Percentiles rank a stretch among this genome's conserved stretches.
Conservation (phyloP, 306 rosid genomes). For the Datisca glomerata region DNA sequence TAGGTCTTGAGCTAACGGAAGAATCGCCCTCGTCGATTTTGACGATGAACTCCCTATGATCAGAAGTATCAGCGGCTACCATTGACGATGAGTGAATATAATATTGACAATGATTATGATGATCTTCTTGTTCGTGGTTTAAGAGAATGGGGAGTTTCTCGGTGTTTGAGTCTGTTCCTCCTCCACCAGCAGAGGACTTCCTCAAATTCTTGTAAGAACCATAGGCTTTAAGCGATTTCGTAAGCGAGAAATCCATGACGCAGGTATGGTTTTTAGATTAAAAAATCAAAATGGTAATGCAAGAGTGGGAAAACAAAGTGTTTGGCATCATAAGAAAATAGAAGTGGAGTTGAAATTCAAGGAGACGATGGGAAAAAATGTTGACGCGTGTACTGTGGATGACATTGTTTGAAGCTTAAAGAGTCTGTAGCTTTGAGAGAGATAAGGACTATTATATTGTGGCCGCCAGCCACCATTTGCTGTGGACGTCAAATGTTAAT, state of each 20-base stretch:
- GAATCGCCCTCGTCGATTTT: slow-evolving; percentile 38
- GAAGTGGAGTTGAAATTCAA: neutral
- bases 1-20: neutral
- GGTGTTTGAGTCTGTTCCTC: neutral
- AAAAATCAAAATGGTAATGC: neutral
- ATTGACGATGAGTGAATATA: slow-evolving; percentile 10
- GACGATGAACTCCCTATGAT: slow-evolving; percentile 34
- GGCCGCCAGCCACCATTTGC: too few species aligned
- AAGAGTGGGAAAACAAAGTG: neutral
- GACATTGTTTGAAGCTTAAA: too few species aligned
- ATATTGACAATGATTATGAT: too few species aligned
- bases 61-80: slow-evolving; percentile 2
- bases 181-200: slow-evolving; percentile 22
- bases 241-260: slow-evolving; percentile 48
- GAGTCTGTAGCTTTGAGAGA: too few species aligned
- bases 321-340: neutral
- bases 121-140: slow-evolving; percentile 12
- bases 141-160: slow-evolving; percentile 50
- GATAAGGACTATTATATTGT: too few species aligned
- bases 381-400: slow-evolving; percentile 28
- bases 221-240: slow-evolving; percentile 47
- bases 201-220: slow-evolving; percentile 22
- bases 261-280: neutral
- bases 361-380: neutral
- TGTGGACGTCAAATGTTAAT: too few species aligned